These are phyloP conservation scores for Candida insectorum DNA, from an alignment of 805 yeast species.

Conservation along the genomic window DNA sequence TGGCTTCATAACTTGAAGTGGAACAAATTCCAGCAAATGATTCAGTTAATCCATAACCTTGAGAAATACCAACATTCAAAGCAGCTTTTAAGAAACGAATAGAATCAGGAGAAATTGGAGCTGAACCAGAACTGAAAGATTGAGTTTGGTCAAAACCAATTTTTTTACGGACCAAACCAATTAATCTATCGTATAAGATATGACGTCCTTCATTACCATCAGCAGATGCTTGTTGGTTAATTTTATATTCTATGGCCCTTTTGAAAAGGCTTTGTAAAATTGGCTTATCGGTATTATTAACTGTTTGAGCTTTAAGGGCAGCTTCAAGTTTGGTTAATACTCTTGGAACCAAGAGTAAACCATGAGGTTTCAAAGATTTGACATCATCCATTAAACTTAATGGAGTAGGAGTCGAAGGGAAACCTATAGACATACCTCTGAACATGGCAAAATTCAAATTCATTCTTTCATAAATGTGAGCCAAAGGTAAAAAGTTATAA, in stretches of 20 bases:
- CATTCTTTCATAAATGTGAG: slow-evolving; percentile 56
- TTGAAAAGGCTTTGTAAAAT: slow-evolving; percentile 19
- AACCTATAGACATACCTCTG: slow-evolving; percentile 51
- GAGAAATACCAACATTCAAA: slow-evolving; percentile 52
- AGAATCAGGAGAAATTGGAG: slow-evolving; percentile 66
- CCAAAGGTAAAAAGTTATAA: slow-evolving; percentile 51
- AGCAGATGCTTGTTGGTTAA: slow-evolving; percentile 28
- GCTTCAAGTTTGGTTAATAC: slow-evolving; percentile 32
- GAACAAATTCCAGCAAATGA: slow-evolving; percentile 53
- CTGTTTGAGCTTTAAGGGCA: slow-evolving; percentile 20
- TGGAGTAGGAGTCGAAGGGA: slow-evolving; percentile 39
- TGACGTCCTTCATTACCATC: slow-evolving; percentile 36
- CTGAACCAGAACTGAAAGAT: slow-evolving; percentile 48
- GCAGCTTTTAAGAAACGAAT: slow-evolving; percentile 59
- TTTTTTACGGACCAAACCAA: slow-evolving; percentile 32
- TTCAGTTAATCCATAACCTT: slow-evolving; percentile 75
- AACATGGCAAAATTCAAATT: slow-evolving; percentile 41
- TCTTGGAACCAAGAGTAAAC: slow-evolving; percentile 36
- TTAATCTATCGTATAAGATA: slow-evolving; percentile 29
- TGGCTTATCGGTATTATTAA: slow-evolving; percentile 24
- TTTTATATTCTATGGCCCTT: slow-evolving; percentile 19
- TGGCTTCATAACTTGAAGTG: slow-evolving; percentile 39
- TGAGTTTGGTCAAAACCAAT: slow-evolving; percentile 29
- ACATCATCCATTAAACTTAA: slow-evolving; percentile 27
- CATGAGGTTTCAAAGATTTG: slow-evolving; percentile 23